Conservation (phyloP, 805 yeast species). For the Torulaspora indica region DNA sequence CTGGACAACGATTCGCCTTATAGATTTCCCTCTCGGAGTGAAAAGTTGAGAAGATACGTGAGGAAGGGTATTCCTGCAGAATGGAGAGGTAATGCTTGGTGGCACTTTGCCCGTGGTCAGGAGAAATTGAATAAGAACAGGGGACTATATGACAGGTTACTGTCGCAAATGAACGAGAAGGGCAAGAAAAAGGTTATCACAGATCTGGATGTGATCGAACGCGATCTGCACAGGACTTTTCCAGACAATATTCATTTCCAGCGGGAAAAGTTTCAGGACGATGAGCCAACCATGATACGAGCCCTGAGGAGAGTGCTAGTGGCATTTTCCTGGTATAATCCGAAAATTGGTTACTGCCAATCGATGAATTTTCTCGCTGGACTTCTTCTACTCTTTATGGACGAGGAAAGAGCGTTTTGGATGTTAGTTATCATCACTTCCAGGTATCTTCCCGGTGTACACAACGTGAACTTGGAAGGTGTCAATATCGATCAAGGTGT, state of each 20-base stretch:
- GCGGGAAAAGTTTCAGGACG: constrained; percentile 31
- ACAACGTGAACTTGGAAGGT: constrained; percentile 84
- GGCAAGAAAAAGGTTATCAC: constrained; percentile 13
- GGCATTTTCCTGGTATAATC: constrained; percentile 81
- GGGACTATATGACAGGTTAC: constrained; percentile 70
- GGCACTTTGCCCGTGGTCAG: constrained; percentile 83
- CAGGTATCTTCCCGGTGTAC: constrained; percentile 82
- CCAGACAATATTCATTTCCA: constrained; percentile 88
- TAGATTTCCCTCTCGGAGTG: constrained; percentile 73
- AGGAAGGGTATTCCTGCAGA: constrained; percentile 94
- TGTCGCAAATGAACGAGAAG: constrained; percentile 51
- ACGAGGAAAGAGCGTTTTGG: constrained; percentile 91
- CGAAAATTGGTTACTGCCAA: constrained; percentile 93
- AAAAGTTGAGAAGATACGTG: constrained; percentile 71
- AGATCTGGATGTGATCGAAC: constrained; percentile 88
- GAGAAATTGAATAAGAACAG: constrained; percentile 62
- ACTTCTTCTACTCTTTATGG: constrained; percentile 72
- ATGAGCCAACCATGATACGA: constrained; percentile 61
- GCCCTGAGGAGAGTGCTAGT: constrained; percentile 74
- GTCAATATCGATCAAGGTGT: constrained; percentile 95
- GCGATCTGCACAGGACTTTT: constrained; percentile 89
- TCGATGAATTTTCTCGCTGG: constrained; percentile 92
- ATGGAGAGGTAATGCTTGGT: constrained; percentile 98
- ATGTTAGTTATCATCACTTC: constrained; percentile 89
- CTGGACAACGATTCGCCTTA: constrained; percentile 48